Evolutionary conservation across 257 asterid genomes (phyloP).

Genomic region (Salvia hispanica): DNA sequence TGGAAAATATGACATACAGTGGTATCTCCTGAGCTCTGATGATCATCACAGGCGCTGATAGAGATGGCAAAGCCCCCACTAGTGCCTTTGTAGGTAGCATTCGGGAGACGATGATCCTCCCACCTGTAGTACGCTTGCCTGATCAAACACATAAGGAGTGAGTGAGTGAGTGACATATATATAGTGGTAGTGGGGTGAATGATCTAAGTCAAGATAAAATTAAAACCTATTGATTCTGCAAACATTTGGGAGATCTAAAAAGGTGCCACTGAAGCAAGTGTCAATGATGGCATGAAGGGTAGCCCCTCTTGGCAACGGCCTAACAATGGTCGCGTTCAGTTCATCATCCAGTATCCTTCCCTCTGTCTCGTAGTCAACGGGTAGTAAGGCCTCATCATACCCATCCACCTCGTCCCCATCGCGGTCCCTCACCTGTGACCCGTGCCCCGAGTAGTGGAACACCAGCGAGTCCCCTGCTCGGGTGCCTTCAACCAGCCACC

Average conservation of each 20-base stretch:
- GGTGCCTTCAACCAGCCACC: conserved; percentile 76
- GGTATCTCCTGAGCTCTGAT: conserved; percentile 80
- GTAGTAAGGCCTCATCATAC: conserved; percentile 69
- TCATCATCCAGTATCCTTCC: conserved; percentile 86
- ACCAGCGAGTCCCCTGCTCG: conserved; percentile 79
- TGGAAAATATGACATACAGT: conserved; percentile 42
- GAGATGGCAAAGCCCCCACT: conserved; percentile 75
- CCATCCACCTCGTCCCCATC: conserved; percentile 86
- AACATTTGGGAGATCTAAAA: conserved; percentile 57
- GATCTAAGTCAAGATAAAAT: too few relatives aligned
- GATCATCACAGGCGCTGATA: conserved; percentile 84
- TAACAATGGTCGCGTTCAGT: conserved; percentile 66
- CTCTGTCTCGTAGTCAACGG: conserved; percentile 70
- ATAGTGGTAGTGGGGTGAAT: too few relatives aligned
- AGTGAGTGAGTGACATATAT: neutral
- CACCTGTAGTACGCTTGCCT: conserved; percentile 65
- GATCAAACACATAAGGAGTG: conserved; percentile 21
- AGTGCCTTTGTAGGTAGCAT: conserved; percentile 54
- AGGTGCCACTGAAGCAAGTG: conserved; percentile 87
- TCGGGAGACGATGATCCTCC: conserved; percentile 62
- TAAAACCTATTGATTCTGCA: too few relatives aligned
- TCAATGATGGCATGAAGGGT: conserved; percentile 81
- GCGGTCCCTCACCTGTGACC: conserved; percentile 56
- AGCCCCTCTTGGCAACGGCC: conserved; percentile 77
- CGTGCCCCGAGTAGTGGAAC: conserved; percentile 88